These are phyloP conservation scores for Pisolithus albus DNA, from an alignment of 768 basidiomycete species.

Conservation along the genomic window DNA sequence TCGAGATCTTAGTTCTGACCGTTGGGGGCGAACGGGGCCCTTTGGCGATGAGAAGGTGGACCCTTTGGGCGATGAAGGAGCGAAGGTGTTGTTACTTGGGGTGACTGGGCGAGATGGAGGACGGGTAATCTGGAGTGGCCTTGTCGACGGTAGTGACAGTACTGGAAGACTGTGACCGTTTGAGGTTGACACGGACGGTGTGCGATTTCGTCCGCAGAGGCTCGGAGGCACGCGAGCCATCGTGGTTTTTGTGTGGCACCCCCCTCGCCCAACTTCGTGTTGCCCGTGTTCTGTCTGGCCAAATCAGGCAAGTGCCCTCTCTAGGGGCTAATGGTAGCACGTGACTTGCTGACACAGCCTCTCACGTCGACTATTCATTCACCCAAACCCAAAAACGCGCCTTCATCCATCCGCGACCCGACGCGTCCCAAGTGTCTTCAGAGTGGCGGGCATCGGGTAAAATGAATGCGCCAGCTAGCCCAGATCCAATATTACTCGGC, in stretches of 20 bases:
- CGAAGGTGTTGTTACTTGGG: conserved; percentile 36
- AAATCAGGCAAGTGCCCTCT: too few species aligned
- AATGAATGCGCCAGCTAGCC: neutral
- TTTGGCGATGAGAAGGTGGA: conserved; percentile 37
- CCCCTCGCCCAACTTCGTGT: too few species aligned
- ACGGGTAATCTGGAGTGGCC: conserved; percentile 58
- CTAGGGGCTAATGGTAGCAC: too few species aligned
- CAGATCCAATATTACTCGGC: neutral
- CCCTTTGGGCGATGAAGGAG: conserved; percentile 33
- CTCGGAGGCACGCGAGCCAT: conserved; percentile 54
- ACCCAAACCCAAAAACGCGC: too few species aligned
- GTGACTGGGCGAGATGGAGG: conserved; percentile 49
- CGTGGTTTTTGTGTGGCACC: neutral
- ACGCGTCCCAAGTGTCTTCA: neutral
- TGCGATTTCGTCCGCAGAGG: conserved; percentile 39
- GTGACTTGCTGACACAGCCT: too few species aligned
- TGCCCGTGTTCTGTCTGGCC: too few species aligned
- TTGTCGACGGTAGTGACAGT: conserved; percentile 31
- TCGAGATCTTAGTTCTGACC: conserved; percentile 58
- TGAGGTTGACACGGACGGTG: conserved; percentile 39
- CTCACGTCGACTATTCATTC: too few species aligned
- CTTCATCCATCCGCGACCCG: neutral
- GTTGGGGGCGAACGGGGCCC: conserved; percentile 57
- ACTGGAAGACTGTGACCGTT: conserved; percentile 30
- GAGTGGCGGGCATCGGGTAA: too few species aligned